Base-by-base conservation (phyloP, 495 filamentous ascomycete species). In the Penicillium argentinense region DNA sequence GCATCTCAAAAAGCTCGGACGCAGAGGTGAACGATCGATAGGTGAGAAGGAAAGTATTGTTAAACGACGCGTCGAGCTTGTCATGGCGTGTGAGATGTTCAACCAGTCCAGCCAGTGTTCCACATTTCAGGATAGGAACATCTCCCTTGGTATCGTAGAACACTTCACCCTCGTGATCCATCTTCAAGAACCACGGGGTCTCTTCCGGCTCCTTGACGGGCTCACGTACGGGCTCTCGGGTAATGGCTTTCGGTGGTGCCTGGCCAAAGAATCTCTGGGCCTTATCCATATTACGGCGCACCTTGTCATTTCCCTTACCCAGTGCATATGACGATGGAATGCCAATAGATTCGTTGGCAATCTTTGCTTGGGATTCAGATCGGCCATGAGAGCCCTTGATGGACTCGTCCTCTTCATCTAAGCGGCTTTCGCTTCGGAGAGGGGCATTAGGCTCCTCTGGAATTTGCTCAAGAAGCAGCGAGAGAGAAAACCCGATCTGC, bases 71-170 rank as follows among this genome's bases (percentile, higher is more conserved):
- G 63, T 98, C 95, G 2, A 96, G 81, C 60, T 89, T 90, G 73
- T 98, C 93, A 59, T 98, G 93, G 28, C 93, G 82, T 12, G 93
- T 97, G 40, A 97, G 73, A 60, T 96, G 92, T 65, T 97, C 93
- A n/a, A 97, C 95, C 55, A 98, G 67, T 7, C 86, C 95, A 26
- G 86, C 75, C 27, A 98, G 68, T 13, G 92, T 93, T 39, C 93
- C 93, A 47, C 93, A 93, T 63, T 89, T 91, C 41, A 97, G 73
- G 18, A 80, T 70, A 22, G 89, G 86, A 3, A 80, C 76, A 27
- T 82, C 77, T 40, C 68, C 62, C 67, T 97, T 97, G 25, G 74
- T 74, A 60, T 97, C 93, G 67, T 91, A 96, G 9, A 88, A 84
- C 2, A 97, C 80, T 53, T 98, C 93, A 28, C 85, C 82, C 61